A percentile compares a stretch with the other conserved stretches of the same genome.
These are phyloP conservation scores for Talaromyces pinophilus DNA, from an alignment of 2,329 filamentous ascomycete species.

Conservation along the genomic window DNA sequence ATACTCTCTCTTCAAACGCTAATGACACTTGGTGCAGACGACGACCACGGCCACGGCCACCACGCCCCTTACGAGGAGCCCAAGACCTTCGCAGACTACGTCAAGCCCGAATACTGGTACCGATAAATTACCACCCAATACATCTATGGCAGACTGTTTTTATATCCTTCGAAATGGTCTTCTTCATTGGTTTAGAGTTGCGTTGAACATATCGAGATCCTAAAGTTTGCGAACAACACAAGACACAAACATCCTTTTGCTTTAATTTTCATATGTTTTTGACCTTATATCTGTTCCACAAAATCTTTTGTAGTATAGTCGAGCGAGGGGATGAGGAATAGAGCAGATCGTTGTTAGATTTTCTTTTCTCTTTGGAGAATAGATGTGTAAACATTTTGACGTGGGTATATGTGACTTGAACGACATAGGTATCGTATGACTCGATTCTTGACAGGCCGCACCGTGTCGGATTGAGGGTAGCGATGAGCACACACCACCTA, in stretches of 20 bases:
- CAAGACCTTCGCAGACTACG: constrained; percentile 95
- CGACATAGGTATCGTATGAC: no score
- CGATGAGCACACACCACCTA: neutral
- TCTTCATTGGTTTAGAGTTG: constrained; percentile 12
- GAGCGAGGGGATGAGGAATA: constrained; percentile 21
- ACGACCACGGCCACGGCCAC: constrained; percentile 42
- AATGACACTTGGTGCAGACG: constrained; percentile 13
- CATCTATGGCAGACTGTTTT: neutral
- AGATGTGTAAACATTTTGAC: no score
- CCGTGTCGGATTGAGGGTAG: neutral
- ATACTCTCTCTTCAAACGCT: no score
- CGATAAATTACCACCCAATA: constrained; percentile 38
- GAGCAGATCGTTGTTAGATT: constrained; percentile 15
- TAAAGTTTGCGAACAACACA: constrained; percentile 12
- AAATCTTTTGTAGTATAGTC: constrained; percentile 23
- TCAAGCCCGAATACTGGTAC: constrained; percentile 94
- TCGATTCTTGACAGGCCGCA: no score
- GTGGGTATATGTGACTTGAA: no score
- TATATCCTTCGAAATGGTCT: neutral
- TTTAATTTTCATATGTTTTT: constrained; percentile 13
- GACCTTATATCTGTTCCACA: constrained; percentile 8
- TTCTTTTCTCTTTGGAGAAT: neutral
- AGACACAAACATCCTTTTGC: neutral
- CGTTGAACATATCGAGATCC: constrained; percentile 7
- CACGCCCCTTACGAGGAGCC: constrained; percentile 68